Evolutionary conservation across 139 green algal genomes (phyloP), one percentile per base, ranked within the genome.

Genomic region (Chlamydomonas sphaeroides): DNA sequence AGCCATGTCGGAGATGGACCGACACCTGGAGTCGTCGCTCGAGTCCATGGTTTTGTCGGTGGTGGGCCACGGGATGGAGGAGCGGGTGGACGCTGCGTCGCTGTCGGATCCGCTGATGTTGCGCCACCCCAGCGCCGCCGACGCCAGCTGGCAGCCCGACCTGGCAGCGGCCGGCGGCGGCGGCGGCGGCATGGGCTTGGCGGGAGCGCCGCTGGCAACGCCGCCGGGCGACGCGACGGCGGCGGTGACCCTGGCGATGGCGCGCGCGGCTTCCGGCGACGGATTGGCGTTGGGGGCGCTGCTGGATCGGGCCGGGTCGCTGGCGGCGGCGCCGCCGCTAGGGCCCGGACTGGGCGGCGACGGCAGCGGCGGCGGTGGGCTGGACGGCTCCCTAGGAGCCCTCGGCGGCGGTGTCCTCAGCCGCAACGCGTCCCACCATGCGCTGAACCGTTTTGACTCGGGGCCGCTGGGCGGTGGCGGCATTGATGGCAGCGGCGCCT

Each of bases 21-120:
- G 49, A 5, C 69, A 77, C 48, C 20, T 77, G 1, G 48, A 77
- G 69, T 77, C 69, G 5, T 77, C 69, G 11, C 42, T 79, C 1
- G 72, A 68, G 38, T 68, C 56, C 26, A 68, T 72, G 62, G 75
- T 82, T 7, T 33, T 73, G 21, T 82, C 75, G 5, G 75, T 82
- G 42, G 75, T 82, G n/a, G 75, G 69, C 26, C 75, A 82, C 15
- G 75, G 75, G 5, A n/a, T 82, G 42, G 75, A 82, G 59, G 75
- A 82, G 42, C 39, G 75, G 25, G 75, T 82, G 61, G 75, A 42
- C 1, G 75, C 45, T 5, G 59, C 39, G 18, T 57, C 39, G 41
- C 73, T 79, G 15, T 35, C 38, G 1, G 74, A 61, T n/a, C 38
- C 41, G 39, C 61, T 80, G 41, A 36, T 70, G 39, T 59, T 56